These are phyloP conservation scores for Lactifluus subvellereus DNA, from an alignment of 768 basidiomycete genomes.

Conservation along the genomic window DNA sequence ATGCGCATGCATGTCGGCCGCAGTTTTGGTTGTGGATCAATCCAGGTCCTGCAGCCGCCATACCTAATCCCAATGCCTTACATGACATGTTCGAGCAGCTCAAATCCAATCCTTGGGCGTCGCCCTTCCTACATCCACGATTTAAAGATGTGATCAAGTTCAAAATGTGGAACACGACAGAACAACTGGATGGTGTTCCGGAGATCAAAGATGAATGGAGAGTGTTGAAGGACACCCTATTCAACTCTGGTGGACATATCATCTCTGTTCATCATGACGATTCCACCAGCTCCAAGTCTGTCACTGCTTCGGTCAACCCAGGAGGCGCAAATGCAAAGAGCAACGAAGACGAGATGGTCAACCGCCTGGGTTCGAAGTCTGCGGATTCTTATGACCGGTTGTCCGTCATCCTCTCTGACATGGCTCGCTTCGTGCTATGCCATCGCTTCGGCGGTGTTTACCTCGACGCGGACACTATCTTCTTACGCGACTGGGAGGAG, in stretches of 20 bases:
- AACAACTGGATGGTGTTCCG: slow-evolving; percentile 86
- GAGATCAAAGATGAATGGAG: slow-evolving; percentile 93
- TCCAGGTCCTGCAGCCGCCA: slow-evolving; percentile 88
- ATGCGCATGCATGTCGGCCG: slow-evolving; percentile 67
- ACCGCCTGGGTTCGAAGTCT: slow-evolving; percentile 86
- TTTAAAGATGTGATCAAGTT: slow-evolving; percentile 93
- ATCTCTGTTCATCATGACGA: slow-evolving; percentile 55
- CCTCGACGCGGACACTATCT: slow-evolving; percentile 93
- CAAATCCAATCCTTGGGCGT: slow-evolving; percentile 85
- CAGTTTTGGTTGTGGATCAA: slow-evolving; percentile 99
- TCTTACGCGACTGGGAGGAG: slow-evolving; percentile 97
- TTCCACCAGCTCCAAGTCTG: slow-evolving; percentile 33
- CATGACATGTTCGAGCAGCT: slow-evolving; percentile 80
- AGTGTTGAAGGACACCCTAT: slow-evolving; percentile 62
- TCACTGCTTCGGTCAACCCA: slow-evolving; percentile 20
- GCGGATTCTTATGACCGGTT: slow-evolving; percentile 83
- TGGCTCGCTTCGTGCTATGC: slow-evolving; percentile 96
- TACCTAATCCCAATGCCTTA: slow-evolving; percentile 78
- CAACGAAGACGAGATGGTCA: slow-evolving; percentile 50
- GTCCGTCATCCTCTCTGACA: slow-evolving; percentile 91
- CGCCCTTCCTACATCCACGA: slow-evolving; percentile 88
- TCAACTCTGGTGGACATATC: slow-evolving; percentile 82
- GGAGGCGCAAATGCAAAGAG: slow-evolving; percentile 17
- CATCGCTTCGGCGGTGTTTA: slow-evolving; percentile 96
- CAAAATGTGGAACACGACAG: slow-evolving; percentile 97